Base-by-base conservation (phyloP, 371 early-diverging fungal genomes). In the Capillidium rhysosporum region DNA sequence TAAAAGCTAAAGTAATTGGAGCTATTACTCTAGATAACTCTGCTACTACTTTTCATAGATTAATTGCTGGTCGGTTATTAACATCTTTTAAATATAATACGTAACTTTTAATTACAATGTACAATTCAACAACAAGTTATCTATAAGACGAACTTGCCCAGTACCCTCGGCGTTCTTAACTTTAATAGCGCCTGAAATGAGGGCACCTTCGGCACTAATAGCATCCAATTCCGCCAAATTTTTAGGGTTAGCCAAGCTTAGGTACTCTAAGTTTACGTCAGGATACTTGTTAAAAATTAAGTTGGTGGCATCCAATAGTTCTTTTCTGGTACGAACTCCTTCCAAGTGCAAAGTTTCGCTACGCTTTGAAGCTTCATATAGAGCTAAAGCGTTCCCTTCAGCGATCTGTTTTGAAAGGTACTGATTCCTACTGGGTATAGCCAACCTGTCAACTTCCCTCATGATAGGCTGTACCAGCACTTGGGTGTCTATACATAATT, bases 401-500 rank as follows among this genome's bases (percentile, higher is more conserved):
- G 65, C 55, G 25, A 92, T 74, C 61, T 92, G 79, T 47, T 74
- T 71, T 4, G 74, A 70, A 55, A 97, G 64, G 58, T 93, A 95
- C 9, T 79, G 69, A 64, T 97, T 97, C 31, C 98, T 70, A 24
- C 83, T 82, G 28, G 83, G 82, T 77, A 93, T 71, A 0, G 98
- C 98, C 47, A 97, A 65, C 1, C 95, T 94, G 60, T 85, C 83
- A 1, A 62, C 54, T 41, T 91, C 92, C n/a, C 98, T 75, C 0
- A 69, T 63, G 0, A 91, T 97, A 1, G 80, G 76, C 29, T 76
- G 79, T 24, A 90, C 73, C 29, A 76, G 72, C 63, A 94, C 66
- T n/a, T 69, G 59, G 18, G 80, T 69, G 8, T 86, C 86, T 46
- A 92, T 72, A 52, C 81, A 71, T 44, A 94, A 68, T 62, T 97